Percentiles rank a stretch among this genome's conserved stretches.
Conservation (phyloP, 2,329 filamentous ascomycete genomes). For the Trichophaea hybrida region DNA sequence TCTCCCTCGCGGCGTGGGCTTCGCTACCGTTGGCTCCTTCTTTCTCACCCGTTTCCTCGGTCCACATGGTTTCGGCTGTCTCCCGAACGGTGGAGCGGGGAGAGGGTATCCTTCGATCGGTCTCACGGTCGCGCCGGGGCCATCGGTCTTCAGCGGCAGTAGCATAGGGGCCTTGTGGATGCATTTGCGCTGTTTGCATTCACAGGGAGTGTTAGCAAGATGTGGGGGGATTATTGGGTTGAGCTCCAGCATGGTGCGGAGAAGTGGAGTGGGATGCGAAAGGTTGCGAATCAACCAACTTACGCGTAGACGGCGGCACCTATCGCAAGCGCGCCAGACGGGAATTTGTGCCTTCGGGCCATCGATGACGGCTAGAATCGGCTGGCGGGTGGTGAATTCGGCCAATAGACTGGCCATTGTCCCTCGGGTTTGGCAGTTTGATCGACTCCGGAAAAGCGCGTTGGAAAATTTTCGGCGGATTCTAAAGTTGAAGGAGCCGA, state of each 20-base stretch:
- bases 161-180: background rate
- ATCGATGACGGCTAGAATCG: background rate
- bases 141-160: background rate
- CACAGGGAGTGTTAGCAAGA: background rate
- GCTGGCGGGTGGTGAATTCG: background rate
- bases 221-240: background rate
- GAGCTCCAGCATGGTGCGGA: background rate
- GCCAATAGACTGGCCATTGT: too few relatives aligned
- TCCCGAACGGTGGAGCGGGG: background rate
- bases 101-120: background rate
- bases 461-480: background rate
- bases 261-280: background rate
- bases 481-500: background rate
- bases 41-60: background rate
- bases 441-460: background rate
- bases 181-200: background rate
- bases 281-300: background rate
- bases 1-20: background rate
- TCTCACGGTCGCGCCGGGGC: background rate
- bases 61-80: background rate
- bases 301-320: background rate
- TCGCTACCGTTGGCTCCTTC: background rate
- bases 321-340: constrained; percentile 6
- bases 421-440: background rate
- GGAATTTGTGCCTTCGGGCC: background rate